These are phyloP conservation scores for Thermothielavioides terrestris DNA, from an alignment of 495 filamentous ascomycete genomes.

Conservation along the genomic window DNA sequence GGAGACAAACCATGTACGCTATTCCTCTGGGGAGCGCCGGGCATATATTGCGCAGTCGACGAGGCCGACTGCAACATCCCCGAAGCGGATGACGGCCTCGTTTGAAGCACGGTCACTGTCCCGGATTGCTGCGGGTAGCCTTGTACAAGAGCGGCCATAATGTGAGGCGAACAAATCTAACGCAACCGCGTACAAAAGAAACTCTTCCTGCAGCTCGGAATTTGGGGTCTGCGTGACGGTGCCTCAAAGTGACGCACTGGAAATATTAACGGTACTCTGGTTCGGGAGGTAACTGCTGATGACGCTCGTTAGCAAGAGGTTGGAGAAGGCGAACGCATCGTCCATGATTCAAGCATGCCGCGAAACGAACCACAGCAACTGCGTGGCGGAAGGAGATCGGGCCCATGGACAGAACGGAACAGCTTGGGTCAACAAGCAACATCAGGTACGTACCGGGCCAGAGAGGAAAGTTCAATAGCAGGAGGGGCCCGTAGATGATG, in stretches of 20 bases:
- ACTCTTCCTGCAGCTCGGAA: not conserved
- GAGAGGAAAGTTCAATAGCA: not conserved
- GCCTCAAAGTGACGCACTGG: conserved; percentile 7
- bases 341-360: too few species aligned
- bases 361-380: too few species aligned
- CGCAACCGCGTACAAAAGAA: not conserved
- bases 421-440: too few species aligned
- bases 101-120: conserved; percentile 74
- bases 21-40: conserved; percentile 49
- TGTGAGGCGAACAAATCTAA: conserved; percentile 14
- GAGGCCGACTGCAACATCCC: conserved; percentile 51
- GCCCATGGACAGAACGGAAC: too few species aligned
- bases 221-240: conserved; percentile 7
- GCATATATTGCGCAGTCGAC: conserved; percentile 47
- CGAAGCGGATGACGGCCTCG: conserved; percentile 62
- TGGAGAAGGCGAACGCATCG: too few species aligned
- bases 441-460: conserved; percentile 2
- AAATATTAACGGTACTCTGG: not conserved
- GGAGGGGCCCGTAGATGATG: not conserved
- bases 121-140: conserved; percentile 74
- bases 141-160: conserved; percentile 89
- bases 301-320: not conserved
- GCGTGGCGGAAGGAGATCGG: too few species aligned
- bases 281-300: conserved; percentile 3
- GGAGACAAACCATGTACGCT: conserved; percentile 49